Evolutionary conservation across 2,329 filamentous ascomycete genomes (phyloP), one percentile per base, ranked within the genome.

Genomic region (Xylariaceae sp.): DNA sequence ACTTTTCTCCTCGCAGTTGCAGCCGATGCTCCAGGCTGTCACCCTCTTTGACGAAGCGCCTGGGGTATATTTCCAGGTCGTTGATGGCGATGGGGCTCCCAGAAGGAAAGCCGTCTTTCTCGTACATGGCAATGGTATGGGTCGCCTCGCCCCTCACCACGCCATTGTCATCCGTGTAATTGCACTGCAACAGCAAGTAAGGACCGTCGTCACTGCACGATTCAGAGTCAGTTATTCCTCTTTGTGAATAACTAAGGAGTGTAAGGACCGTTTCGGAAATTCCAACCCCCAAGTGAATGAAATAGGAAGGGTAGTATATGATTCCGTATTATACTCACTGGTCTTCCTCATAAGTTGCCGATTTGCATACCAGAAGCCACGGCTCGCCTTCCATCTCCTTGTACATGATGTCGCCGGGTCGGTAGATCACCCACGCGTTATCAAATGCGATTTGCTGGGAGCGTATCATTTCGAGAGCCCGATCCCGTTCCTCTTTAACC

Each of bases 321-420:
- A 14, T 14, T 37, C 32, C 14, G 14, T 4, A 37, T 37, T 16
- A 12, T 7, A 37, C 32, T 37, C 14, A 37, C 32, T 37, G 5
- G 32, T 49, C 47, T 1, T 65, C 54, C 45, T 68, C 67, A 44
- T 71, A 71, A 0, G 61, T 63, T 20, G 62, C 65, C 49, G 66
- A 65, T 21, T 59, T 56, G 46, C 64, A 69, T 0, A 61, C 44
- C 16, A 70, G 20, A 10, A 71, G 61, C 69, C 69, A 71, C 0
- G 67, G 65, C 18, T 67, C 58, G 1, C 62, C 65, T 23, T 58
- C 56, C 20, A 62, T 44, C 23, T 69, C 63, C 2, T 47, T 61
- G 44, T 68, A 70, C 20, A 71, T 41, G 21, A 69, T 44, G 2
- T 65, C 65, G 0, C 69, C 69, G 1, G 69, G 67, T 0, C 66